Conservation (phyloP, 2,329 filamentous ascomycete species). For the Trichoderma breve region DNA sequence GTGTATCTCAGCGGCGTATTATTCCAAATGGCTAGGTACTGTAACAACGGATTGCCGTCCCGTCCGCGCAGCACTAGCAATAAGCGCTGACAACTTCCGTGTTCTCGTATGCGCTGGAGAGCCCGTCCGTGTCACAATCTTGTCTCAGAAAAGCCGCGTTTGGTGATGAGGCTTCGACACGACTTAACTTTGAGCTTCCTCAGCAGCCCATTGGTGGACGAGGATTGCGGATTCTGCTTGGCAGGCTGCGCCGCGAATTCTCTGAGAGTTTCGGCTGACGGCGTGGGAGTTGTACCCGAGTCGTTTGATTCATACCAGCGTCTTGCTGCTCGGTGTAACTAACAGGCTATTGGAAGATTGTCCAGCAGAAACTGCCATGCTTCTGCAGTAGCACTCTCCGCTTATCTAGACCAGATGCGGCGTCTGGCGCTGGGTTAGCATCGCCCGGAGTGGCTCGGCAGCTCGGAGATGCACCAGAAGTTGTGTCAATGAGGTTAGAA, state of each 20-base stretch:
- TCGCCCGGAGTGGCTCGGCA: conserved; percentile 1
- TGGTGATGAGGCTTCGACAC: conserved; percentile 6
- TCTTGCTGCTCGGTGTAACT: neutral
- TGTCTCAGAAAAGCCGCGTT: neutral
- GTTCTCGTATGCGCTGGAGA: neutral
- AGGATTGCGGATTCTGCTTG: neutral
- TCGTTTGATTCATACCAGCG: neutral
- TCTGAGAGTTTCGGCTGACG: neutral
- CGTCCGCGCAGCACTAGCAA: neutral
- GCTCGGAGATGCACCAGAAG: neutral
- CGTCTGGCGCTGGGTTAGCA: neutral
- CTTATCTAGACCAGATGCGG: conserved; percentile 1
- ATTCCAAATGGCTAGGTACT: neutral
- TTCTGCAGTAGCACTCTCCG: neutral
- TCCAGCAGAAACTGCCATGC: neutral
- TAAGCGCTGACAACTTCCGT: neutral
- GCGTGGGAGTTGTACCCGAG: neutral
- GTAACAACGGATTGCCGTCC: neutral
- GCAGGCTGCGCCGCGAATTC: neutral
- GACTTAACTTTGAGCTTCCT: neutral
- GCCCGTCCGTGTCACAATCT: neutral
- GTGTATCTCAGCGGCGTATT: neutral
- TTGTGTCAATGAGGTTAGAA: neutral
- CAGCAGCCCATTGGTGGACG: neutral
- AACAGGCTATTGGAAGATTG: neutral